A percentile compares a stretch with the other conserved stretches of the same genome.
phyloP scores from a whole-genome alignment of 768 basidiomycete genomes.

The Hypholoma sublateritium region DNA sequence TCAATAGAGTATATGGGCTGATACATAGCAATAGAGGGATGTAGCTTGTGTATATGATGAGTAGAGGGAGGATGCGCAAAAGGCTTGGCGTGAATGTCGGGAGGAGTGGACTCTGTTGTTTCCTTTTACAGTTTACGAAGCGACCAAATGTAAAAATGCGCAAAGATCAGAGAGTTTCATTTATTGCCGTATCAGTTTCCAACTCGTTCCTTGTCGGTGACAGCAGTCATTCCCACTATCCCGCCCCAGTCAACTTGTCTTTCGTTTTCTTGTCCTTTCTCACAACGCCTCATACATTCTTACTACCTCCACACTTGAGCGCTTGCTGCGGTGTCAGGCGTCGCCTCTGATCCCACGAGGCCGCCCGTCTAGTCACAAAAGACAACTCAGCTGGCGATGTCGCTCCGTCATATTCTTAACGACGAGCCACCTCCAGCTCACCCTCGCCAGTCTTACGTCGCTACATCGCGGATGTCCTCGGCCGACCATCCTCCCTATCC shows the following conservation, averaged over 20 bases:
- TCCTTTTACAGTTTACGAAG: slow-evolving; percentile 28
- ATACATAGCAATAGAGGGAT: not conserved
- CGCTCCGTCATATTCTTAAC: slow-evolving; percentile 78
- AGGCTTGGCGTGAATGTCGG: slow-evolving; percentile 10
- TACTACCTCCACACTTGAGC: slow-evolving; percentile 7
- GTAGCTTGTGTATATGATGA: not conserved
- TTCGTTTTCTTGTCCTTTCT: slow-evolving; percentile 18
- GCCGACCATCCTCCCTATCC: slow-evolving; percentile 18
- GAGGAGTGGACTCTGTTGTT: slow-evolving; percentile 19
- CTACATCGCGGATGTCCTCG: slow-evolving; percentile 23
- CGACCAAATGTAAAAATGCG: slow-evolving; percentile 25
- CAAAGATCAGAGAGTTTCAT: slow-evolving; percentile 28
- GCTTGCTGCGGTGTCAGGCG: slow-evolving; percentile 24
- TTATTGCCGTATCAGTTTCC: slow-evolving; percentile 24
- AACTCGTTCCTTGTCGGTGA: slow-evolving; percentile 25
- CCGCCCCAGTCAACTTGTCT: slow-evolving; percentile 8
- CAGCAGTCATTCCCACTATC: slow-evolving; percentile 27
- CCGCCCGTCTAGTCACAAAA: slow-evolving; percentile 12
- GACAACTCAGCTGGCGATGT: slow-evolving; percentile 45
- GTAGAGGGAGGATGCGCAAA: not conserved
- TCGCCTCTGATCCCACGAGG: slow-evolving; percentile 37
- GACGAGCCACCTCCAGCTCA: slow-evolving; percentile 55
- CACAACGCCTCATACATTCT: slow-evolving; percentile 10
- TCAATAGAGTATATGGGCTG: not conserved
- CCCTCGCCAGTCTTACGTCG: slow-evolving; percentile 30